Evolutionary conservation across 768 basidiomycete species (phyloP).

Genomic region (Lyophyllum semitale): DNA sequence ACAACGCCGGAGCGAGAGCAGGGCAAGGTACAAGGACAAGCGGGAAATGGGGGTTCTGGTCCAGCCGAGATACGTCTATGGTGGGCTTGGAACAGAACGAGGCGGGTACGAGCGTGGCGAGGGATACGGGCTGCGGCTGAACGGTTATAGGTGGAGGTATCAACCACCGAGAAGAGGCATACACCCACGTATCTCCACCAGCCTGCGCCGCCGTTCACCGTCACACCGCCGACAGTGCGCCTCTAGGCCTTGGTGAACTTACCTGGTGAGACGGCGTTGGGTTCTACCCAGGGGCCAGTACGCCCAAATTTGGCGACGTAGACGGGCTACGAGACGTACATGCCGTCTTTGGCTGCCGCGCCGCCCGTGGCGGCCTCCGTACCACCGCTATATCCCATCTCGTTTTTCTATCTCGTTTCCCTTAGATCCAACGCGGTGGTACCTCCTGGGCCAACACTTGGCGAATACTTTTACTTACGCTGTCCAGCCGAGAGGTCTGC

Average conservation of each 20-base stretch:
- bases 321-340: conserved; percentile 29
- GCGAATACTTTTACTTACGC: conserved; percentile 83
- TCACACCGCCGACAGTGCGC: conserved; percentile 30
- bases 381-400: conserved; percentile 40
- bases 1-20: conserved; percentile 17
- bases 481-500: conserved; percentile 11
- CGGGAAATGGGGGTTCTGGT: conserved; percentile 8
- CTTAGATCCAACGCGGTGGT: conserved; percentile 65
- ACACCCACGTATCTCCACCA: conserved; percentile 33
- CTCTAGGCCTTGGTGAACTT: conserved; percentile 29
- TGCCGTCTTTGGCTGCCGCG: conserved; percentile 23
- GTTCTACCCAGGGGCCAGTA: conserved; percentile 29
- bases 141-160: conserved; percentile 40
- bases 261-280: conserved; percentile 13
- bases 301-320: conserved; percentile 25
- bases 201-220: conserved; percentile 28
- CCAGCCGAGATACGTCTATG: conserved; percentile 2
- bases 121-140: conserved; percentile 33
- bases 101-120: conserved; percentile 12
- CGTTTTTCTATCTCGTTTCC: too few relatives aligned
- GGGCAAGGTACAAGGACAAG: conserved; percentile 17
- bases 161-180: conserved; percentile 35
- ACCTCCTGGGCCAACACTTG: conserved; percentile 80
- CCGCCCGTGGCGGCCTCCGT: conserved; percentile 20
- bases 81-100: conserved; percentile 6